These are phyloP conservation scores for Colletotrichum chlorophyti DNA, from an alignment of 2,329 filamentous ascomycete genomes.

Conservation along the genomic window DNA sequence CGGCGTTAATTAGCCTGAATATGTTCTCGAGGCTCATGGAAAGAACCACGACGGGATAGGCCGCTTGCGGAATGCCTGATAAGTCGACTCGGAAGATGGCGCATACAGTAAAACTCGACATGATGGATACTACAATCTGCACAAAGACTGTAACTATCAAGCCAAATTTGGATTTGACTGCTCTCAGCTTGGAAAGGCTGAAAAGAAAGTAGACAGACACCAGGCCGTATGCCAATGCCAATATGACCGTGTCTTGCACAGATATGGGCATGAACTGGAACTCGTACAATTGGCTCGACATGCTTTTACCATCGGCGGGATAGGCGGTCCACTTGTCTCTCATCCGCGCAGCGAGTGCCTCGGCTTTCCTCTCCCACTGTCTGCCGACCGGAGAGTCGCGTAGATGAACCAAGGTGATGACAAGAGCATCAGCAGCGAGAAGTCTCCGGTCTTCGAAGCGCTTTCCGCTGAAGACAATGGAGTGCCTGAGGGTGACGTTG, in stretches of 20 bases:
- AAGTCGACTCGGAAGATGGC: constrained; percentile 78
- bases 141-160: constrained; percentile 73
- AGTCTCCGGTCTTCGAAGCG: constrained; percentile 72
- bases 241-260: constrained; percentile 65
- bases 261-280: constrained; percentile 82
- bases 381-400: constrained; percentile 68
- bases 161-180: constrained; percentile 78
- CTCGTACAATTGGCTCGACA: constrained; percentile 71
- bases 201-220: constrained; percentile 70
- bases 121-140: constrained; percentile 75
- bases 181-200: constrained; percentile 72
- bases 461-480: constrained; percentile 85
- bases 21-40: constrained; percentile 82
- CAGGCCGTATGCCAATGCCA: constrained; percentile 70
- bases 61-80: constrained; percentile 75
- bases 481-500: constrained; percentile 77
- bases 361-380: constrained; percentile 69
- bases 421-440: constrained; percentile 76
- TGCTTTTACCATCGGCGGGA: constrained; percentile 61
- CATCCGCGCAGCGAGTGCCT: constrained; percentile 55
- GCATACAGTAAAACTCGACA: constrained; percentile 82
- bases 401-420: constrained; percentile 77
- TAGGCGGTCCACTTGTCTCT: constrained; percentile 69
- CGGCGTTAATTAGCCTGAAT: constrained; percentile 78
- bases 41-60: constrained; percentile 79